These are phyloP conservation scores for Acrodontium crateriforme DNA, from an alignment of 2,329 filamentous ascomycete species.

Conservation along the genomic window DNA sequence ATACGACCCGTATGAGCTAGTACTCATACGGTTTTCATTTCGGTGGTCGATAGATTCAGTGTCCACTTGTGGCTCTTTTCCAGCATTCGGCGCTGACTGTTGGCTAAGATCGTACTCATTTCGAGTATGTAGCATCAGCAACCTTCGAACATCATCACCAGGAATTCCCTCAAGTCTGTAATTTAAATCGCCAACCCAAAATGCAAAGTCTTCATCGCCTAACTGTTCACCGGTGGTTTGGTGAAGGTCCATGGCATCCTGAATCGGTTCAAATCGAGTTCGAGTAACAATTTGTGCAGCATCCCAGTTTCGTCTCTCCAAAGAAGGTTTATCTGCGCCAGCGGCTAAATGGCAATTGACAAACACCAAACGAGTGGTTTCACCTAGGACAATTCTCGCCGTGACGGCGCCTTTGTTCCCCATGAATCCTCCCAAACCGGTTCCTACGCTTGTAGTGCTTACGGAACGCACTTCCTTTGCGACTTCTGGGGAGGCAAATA, in stretches of 20 bases:
- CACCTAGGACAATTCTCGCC: conserved; percentile 70
- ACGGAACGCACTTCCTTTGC: conserved; percentile 63
- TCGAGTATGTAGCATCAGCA: conserved; percentile 68
- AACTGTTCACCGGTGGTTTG: conserved; percentile 50
- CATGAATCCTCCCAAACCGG: conserved; percentile 81
- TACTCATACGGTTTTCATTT: conserved; percentile 6
- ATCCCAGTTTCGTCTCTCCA: conserved; percentile 86
- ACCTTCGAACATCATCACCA: conserved; percentile 73
- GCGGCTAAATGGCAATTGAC: conserved; percentile 86
- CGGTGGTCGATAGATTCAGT: conserved; percentile 12
- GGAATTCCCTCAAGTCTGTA: conserved; percentile 81
- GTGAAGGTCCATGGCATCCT: conserved; percentile 48
- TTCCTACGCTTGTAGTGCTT: conserved; percentile 72
- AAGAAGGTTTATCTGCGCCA: conserved; percentile 59
- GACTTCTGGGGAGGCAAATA: conserved; percentile 72
- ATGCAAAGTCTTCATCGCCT: conserved; percentile 82
- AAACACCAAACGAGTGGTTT: conserved; percentile 79
- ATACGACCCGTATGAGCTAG: conserved; percentile 3
- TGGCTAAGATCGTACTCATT: conserved; percentile 55
- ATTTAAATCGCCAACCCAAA: conserved; percentile 95
- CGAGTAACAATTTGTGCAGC: conserved; percentile 62
- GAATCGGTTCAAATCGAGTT: conserved; percentile 64
- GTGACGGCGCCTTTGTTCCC: conserved; percentile 91
- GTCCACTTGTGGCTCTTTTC: conserved; percentile 20
- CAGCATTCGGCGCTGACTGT: conserved; percentile 20